phyloP scores from a whole-genome alignment of 306 rosid genomes.

The Ormosia semicastrata region DNA sequence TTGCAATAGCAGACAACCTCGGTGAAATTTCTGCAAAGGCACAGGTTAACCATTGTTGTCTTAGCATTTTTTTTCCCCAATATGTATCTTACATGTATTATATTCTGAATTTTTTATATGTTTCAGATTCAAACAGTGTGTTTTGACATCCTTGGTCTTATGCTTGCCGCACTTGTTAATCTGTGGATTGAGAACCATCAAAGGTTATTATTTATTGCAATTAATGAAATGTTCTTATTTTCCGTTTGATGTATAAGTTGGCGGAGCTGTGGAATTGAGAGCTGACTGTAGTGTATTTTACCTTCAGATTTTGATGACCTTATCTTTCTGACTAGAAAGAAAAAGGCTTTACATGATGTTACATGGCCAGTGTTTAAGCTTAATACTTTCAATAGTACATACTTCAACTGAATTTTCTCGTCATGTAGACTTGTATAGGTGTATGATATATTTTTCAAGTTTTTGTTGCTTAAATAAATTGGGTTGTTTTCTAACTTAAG shows the following conservation, averaged over 20 bases:
- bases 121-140: constrained; percentile 95
- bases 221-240: background rate
- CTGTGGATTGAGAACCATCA: constrained; percentile 50
- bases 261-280: background rate
- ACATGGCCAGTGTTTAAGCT: background rate
- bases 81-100: background rate
- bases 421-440: background rate
- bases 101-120: constrained; percentile 11
- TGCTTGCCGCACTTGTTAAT: constrained; percentile 75
- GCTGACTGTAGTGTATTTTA: background rate
- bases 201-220: constrained; percentile 51
- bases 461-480: constrained; percentile 13
- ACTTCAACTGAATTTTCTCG: background rate
- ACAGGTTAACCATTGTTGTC: constrained; percentile 54
- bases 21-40: constrained; percentile 96
- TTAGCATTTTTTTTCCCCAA: background rate
- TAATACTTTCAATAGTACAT: background rate
- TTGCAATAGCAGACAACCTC: constrained; percentile 83
- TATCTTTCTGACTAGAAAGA: background rate
- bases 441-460: background rate
- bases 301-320: background rate
- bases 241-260: constrained; percentile 1
- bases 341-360: background rate
- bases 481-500: constrained; percentile 35
- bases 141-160: constrained; percentile 89